Conservation (phyloP, 192 early-diverging fungal genomes). For the Chytriomyces sp. region DNA sequence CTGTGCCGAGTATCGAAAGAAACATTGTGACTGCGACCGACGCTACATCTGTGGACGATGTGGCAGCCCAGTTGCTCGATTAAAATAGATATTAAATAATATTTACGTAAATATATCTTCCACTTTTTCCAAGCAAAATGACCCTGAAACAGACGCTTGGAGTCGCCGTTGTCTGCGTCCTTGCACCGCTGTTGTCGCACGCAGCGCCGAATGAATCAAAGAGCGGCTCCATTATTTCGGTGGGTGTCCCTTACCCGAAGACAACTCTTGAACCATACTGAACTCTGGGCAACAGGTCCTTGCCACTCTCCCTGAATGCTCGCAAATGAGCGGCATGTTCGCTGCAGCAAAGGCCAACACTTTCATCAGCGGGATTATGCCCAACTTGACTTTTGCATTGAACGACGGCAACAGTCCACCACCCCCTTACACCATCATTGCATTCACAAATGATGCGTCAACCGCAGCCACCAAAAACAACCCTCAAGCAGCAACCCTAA, state of each 20-base stretch:
- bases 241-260: not conserved
- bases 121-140: not conserved
- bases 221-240: not conserved
- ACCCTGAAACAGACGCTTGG: not conserved
- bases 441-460: slow-evolving; percentile 33
- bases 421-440: slow-evolving; percentile 32
- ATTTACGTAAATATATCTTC: no score
- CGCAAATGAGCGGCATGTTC: not conserved
- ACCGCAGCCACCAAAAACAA: not conserved
- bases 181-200: not conserved
- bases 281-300: not conserved
- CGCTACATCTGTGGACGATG: not conserved
- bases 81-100: no score
- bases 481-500: not conserved
- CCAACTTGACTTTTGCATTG: slow-evolving; percentile 4
- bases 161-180: not conserved
- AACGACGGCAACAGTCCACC: not conserved
- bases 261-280: not conserved
- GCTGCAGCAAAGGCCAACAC: not conserved
- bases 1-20: not conserved
- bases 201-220: not conserved
- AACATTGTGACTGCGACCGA: not conserved
- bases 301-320: slow-evolving; percentile 4
- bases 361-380: not conserved
- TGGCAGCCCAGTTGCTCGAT: not conserved